phyloP scores from a whole-genome alignment of 768 basidiomycete species.

The Kwoniella sp. region DNA sequence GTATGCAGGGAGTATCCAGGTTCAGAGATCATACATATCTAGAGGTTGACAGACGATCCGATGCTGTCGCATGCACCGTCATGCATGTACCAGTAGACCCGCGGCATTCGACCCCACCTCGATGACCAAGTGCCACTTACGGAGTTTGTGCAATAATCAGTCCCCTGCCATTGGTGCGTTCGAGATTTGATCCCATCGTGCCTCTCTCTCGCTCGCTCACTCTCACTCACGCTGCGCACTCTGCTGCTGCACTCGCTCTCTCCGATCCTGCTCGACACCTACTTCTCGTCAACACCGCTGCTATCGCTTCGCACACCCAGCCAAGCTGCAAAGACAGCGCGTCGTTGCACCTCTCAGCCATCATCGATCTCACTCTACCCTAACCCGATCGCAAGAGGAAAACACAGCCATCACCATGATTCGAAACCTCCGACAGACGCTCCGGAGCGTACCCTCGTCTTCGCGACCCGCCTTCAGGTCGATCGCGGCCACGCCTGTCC shows the following conservation, averaged over 20 bases:
- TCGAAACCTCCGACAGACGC: slow-evolving; percentile 8
- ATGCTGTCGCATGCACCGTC: no score
- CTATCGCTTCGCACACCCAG: neutral
- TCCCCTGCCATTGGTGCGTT: no score
- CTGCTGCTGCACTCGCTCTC: neutral
- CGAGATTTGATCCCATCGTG: neutral
- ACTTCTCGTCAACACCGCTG: no score
- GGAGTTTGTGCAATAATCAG: neutral
- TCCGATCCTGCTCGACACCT: no score
- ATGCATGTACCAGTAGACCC: no score
- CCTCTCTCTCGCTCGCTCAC: neutral
- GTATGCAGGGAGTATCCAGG: no score
- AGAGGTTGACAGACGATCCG: no score
- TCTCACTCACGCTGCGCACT: neutral
- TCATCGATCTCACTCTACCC: neutral
- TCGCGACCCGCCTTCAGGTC: slow-evolving; percentile 12
- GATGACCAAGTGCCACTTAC: neutral
- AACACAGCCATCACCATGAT: slow-evolving; percentile 1
- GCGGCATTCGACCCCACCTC: no score
- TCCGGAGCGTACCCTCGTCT: slow-evolving; percentile 8
- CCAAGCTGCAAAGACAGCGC: slow-evolving; percentile 14
- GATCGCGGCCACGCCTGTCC: slow-evolving; percentile 23
- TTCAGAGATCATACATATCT: no score
- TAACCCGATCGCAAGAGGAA: neutral
- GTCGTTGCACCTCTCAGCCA: neutral